Percentiles rank a stretch among this genome's conserved stretches.
Conservation (phyloP, 2,329 filamentous ascomycete species). For the Aspergillus sergii region DNA sequence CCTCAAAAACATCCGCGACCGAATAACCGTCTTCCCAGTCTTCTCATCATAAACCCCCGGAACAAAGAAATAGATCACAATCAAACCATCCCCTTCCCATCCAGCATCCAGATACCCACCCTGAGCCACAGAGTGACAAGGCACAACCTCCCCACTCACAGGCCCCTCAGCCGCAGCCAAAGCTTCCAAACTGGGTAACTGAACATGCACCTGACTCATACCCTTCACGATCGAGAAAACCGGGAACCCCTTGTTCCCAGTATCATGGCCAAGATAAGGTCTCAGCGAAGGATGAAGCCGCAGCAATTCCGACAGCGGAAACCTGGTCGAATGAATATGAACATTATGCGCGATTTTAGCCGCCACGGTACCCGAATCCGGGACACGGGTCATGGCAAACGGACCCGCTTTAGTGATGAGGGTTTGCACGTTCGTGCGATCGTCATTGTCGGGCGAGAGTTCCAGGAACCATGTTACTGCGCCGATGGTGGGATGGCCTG, state of each 20-base stretch:
- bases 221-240: conserved; percentile 45
- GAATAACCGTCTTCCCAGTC: conserved; percentile 44
- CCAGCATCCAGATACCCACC: conserved; percentile 35
- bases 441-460: not conserved
- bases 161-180: conserved; percentile 47
- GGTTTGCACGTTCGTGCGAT: conserved; percentile 25
- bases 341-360: conserved; percentile 33
- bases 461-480: conserved; percentile 50
- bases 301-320: conserved; percentile 27
- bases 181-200: conserved; percentile 62
- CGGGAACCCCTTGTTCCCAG: conserved; percentile 22
- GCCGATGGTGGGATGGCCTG: conserved; percentile 61
- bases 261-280: conserved; percentile 17
- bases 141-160: conserved; percentile 25
- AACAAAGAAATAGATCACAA: conserved; percentile 37
- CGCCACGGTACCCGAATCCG: not conserved
- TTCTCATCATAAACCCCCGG: conserved; percentile 60
- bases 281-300: conserved; percentile 30
- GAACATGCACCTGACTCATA: conserved; percentile 63
- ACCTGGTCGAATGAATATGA: conserved; percentile 34
- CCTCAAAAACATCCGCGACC: conserved; percentile 33
- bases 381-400: conserved; percentile 48
- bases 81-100: conserved; percentile 31
- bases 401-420: conserved; percentile 61
- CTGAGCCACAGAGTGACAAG: conserved; percentile 13